Evolutionary conservation across 2,329 filamentous ascomycete species (phyloP).

Genomic region (Nemania sp.): DNA sequence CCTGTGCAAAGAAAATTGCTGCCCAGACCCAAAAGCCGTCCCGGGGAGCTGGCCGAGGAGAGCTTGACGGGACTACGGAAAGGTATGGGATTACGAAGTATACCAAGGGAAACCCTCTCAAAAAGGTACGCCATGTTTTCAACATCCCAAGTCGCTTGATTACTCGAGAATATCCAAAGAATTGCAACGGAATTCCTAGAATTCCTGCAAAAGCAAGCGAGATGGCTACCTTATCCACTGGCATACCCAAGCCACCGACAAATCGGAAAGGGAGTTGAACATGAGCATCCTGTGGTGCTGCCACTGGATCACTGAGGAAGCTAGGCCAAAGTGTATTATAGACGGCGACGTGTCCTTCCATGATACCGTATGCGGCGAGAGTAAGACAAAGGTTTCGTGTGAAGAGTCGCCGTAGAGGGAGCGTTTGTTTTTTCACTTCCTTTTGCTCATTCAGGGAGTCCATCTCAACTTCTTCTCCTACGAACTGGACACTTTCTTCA

Average conservation of each 20-base stretch:
- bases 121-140: slow-evolving; percentile 66
- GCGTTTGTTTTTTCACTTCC: no score
- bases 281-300: slow-evolving; percentile 44
- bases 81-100: slow-evolving; percentile 74
- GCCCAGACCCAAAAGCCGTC: slow-evolving; percentile 64
- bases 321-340: slow-evolving; percentile 78
- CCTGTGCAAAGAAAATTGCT: no score
- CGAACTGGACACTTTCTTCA: no score
- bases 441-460: no score
- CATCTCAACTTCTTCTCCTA: no score
- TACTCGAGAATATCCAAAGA: slow-evolving; percentile 70
- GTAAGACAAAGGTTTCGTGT: slow-evolving; percentile 58
- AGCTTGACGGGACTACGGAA: slow-evolving; percentile 60
- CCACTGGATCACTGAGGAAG: slow-evolving; percentile 74
- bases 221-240: slow-evolving; percentile 70
- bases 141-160: slow-evolving; percentile 70
- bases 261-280: slow-evolving; percentile 61
- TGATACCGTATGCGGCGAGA: slow-evolving; percentile 67
- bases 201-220: slow-evolving; percentile 76
- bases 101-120: slow-evolving; percentile 70
- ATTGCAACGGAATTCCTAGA: slow-evolving; percentile 74
- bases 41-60: slow-evolving; percentile 53
- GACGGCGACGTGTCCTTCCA: slow-evolving; percentile 73
- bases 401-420: slow-evolving; percentile 59
- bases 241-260: slow-evolving; percentile 75